Base-by-base conservation (phyloP, 352 stramenopile genomes). In the Plasmopara muralis region DNA sequence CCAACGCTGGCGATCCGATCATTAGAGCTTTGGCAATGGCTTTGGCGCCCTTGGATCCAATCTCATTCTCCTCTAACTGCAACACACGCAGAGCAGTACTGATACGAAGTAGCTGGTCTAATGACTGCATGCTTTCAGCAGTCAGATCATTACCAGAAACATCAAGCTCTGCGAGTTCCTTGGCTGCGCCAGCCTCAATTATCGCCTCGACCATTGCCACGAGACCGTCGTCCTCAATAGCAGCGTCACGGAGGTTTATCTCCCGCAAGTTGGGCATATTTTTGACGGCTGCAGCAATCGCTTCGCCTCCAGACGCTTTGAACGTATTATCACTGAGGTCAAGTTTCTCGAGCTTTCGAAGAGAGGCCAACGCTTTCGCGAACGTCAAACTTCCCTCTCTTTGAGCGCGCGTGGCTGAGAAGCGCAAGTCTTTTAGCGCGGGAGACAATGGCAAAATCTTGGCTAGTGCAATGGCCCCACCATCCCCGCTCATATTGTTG, bases 401-500 rank as follows among this genome's bases (percentile, higher is more conserved):
- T 53, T 89, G 71, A 18, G 92, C 87, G 29, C 93, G 87, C 46
- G 90, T 98, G 12, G 89, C 89, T 9, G 93, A 98, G 67, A 98
- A 98, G 18, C 93, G 73, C 62, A 98, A 57, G 62, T 98, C 91
- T 34, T 73, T 74, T 12, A 98, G 70, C 29, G 62, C 55, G 1
- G 87, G 85, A 6, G 79, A 96, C n/a, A 87, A 62, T 39, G 83
- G 77, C 45, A 98, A 62, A 53, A 98, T 73, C 56, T 83, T 75
- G 25, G 83, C 85, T 28, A 97, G 67, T 38, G 89, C 90, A 31
- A 83, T 81, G 33, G 87, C 91, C 14, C 93, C 93, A n/a, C 80
- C 87, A 48, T 97, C 85, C 25, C 91, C 95, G 60, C 87, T 97
- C 93, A 98, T 98, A 66, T 98, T 98, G 70, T 98, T 98, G 78